These are phyloP conservation scores for Heliamphora exappendiculata DNA, from an alignment of 148 eudicot genomes.

Conservation along the genomic window DNA sequence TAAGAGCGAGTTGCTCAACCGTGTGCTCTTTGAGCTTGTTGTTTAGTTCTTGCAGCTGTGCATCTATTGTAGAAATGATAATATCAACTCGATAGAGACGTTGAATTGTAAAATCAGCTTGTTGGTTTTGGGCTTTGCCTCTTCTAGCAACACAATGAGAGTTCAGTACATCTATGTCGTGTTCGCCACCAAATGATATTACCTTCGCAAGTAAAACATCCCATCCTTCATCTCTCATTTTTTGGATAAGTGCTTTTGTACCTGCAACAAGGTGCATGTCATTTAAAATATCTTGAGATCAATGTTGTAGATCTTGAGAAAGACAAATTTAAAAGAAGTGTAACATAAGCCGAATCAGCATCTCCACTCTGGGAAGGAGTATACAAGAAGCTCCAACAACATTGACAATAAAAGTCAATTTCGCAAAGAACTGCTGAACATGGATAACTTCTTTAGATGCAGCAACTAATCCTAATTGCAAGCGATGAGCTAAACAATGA, in stretches of 20 bases:
- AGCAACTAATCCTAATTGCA: not conserved
- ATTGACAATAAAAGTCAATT: not conserved
- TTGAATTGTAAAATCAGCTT: not conserved
- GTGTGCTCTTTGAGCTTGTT: not conserved
- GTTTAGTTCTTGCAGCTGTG: not conserved
- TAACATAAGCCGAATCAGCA: not conserved
- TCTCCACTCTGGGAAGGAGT: not conserved
- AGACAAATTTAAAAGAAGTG: not conserved
- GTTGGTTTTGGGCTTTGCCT: not conserved
- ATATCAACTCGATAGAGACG: constrained; percentile 14
- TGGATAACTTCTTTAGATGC: not conserved
- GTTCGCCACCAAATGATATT: not conserved
- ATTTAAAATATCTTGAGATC: not conserved
- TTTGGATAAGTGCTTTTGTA: not conserved
- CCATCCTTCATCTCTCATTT: not conserved
- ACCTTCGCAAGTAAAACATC: not conserved
- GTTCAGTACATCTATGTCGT: not conserved
- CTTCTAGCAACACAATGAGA: not conserved
- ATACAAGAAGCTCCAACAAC: not conserved
- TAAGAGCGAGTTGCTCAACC: not conserved
- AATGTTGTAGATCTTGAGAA: not conserved
- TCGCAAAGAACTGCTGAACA: not conserved
- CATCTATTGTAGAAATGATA: not conserved
- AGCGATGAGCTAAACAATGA: no score
- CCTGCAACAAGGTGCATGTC: not conserved